Conservation (phyloP, 2,329 filamentous ascomycete species). For the Xylaria digitata region DNA sequence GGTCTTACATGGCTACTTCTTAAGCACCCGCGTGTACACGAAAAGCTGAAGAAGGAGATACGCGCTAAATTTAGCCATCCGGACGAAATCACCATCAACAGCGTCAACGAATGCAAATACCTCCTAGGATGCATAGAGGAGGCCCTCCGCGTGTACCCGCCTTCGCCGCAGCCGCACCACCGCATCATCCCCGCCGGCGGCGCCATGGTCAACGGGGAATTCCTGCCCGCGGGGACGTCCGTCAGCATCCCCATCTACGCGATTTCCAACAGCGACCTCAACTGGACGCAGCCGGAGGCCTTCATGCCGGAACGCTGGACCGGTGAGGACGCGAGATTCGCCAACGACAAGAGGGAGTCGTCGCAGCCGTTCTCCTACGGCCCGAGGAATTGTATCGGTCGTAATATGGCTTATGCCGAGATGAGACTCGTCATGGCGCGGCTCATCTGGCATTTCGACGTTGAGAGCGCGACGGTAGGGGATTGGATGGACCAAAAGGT, state of each 20-base stretch:
- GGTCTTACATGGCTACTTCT: constrained; percentile 40
- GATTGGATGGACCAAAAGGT: constrained; percentile 37
- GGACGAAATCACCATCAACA: constrained; percentile 51
- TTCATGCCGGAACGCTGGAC: constrained; percentile 38
- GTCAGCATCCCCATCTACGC: constrained; percentile 37
- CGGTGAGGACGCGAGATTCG: constrained; percentile 38
- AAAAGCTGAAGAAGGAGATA: constrained; percentile 53
- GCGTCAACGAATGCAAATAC: constrained; percentile 49
- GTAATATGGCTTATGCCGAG: constrained; percentile 54
- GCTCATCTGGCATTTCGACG: constrained; percentile 53
- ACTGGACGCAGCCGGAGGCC: constrained; percentile 30
- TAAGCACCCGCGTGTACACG: constrained; percentile 43
- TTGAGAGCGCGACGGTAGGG: constrained; percentile 38
- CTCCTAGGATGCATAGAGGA: constrained; percentile 54
- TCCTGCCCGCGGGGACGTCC: constrained; percentile 32
- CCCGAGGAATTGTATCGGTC: constrained; percentile 51
- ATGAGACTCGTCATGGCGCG: constrained; percentile 54
- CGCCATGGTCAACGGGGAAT: constrained; percentile 33
- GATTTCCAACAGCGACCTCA: constrained; percentile 27
- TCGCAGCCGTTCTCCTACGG: constrained; percentile 50
- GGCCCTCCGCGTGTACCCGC: constrained; percentile 54
- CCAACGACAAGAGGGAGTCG: constrained; percentile 45
- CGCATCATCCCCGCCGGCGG: constrained; percentile 33
- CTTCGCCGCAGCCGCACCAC: constrained; percentile 33
- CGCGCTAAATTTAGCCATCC: constrained; percentile 47